Percentiles rank a stretch among this genome's conserved stretches.
Conservation (phyloP, 441 rosid species). For the Croton laevigatus region DNA sequence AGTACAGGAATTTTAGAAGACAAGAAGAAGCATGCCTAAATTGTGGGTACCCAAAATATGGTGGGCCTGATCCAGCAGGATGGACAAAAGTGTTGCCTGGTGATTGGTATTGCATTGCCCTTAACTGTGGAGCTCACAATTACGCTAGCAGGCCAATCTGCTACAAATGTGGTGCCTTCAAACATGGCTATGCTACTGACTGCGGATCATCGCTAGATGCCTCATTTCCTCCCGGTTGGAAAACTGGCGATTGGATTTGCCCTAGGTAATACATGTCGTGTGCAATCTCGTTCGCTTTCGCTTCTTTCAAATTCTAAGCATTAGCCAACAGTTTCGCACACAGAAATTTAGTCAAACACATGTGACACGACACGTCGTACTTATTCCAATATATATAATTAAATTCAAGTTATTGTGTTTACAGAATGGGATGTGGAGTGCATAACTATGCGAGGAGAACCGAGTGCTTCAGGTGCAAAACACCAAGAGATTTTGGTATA, state of each 20-base stretch:
- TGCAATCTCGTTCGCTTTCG: too few species aligned
- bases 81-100: slow-evolving; percentile 72
- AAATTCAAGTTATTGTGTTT: not conserved
- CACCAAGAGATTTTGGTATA: slow-evolving; percentile 60
- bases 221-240: slow-evolving; percentile 80
- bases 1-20: slow-evolving; percentile 80
- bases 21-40: slow-evolving; percentile 68
- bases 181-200: slow-evolving; percentile 37
- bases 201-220: slow-evolving; percentile 28
- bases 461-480: slow-evolving; percentile 77
- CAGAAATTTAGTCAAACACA: too few species aligned
- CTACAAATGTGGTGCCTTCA: slow-evolving; percentile 54
- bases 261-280: too few species aligned
- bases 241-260: slow-evolving; percentile 89
- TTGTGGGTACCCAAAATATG: slow-evolving; percentile 72
- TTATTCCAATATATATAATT: too few species aligned
- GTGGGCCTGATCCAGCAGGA: slow-evolving; percentile 69
- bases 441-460: slow-evolving; percentile 87
- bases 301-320: too few species aligned
- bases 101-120: slow-evolving; percentile 80
- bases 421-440: slow-evolving; percentile 64
- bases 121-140: slow-evolving; percentile 80
- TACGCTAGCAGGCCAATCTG: slow-evolving; percentile 77
- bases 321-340: too few species aligned
- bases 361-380: too few species aligned